Evolutionary conservation across 192 early-diverging fungal species (phyloP).

Genomic region (Backusella australiensis): DNA sequence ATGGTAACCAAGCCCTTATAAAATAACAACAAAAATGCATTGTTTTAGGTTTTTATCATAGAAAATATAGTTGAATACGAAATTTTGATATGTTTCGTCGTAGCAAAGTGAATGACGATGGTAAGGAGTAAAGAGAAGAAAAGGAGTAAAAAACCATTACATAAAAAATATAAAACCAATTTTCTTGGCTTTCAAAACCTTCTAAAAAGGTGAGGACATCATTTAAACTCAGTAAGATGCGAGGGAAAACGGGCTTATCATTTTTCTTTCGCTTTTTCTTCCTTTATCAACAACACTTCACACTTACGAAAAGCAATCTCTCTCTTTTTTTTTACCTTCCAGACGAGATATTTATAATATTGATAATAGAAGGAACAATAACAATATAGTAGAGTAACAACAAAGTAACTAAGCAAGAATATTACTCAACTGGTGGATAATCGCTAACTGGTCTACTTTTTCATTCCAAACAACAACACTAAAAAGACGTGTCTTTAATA

Average conservation of each 20-base stretch:
- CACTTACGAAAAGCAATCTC: not conserved
- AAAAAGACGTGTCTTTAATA: not conserved
- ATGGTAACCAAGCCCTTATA: not conserved
- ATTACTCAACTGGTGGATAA: not conserved
- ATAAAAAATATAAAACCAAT: not conserved
- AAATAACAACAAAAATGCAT: not conserved
- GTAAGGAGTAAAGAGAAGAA: not conserved
- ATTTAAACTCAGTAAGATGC: not conserved
- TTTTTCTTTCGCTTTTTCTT: not conserved
- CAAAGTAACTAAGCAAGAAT: not conserved
- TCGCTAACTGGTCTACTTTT: not conserved
- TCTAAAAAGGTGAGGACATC: not conserved
- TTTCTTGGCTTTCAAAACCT: slow-evolving; percentile 1
- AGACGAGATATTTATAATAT: not conserved
- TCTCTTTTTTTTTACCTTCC: not conserved
- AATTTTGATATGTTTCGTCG: not conserved
- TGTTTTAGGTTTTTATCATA: not conserved
- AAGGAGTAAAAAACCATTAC: not conserved
- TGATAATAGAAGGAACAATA: not conserved
- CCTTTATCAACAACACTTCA: not conserved
- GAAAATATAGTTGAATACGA: not conserved
- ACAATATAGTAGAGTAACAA: not conserved
- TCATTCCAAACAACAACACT: not conserved
- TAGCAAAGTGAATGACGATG: not conserved
- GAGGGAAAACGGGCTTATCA: not conserved